These are phyloP conservation scores for Rhodamnia argentea DNA, from an alignment of 345 rosid species.

Conservation along the genomic window DNA sequence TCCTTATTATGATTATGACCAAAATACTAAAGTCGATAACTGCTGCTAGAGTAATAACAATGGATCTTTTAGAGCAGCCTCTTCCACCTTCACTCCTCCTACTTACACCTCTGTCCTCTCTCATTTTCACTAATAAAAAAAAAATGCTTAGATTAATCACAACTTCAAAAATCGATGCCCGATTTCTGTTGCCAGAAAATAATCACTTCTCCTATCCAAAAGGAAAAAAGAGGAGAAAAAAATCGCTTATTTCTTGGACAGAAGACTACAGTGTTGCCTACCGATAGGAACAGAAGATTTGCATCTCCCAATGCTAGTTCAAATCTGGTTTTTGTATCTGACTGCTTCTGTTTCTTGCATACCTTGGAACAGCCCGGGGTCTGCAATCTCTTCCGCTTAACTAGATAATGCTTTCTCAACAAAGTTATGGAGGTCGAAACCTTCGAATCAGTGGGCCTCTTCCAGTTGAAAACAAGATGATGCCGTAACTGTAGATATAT, in stretches of 20 bases:
- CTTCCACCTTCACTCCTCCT: neutral
- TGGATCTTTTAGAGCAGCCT: neutral
- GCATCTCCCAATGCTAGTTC: neutral
- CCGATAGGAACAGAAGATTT: neutral
- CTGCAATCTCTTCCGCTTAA: neutral
- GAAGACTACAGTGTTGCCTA: neutral
- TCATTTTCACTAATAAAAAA: neutral
- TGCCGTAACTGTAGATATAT: slow-evolving; percentile 16
- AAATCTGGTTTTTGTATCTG: neutral
- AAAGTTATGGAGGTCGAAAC: neutral
- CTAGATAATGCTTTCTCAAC: slow-evolving; percentile 1
- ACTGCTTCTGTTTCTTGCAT: neutral
- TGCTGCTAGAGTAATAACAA: neutral
- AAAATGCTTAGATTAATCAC: neutral
- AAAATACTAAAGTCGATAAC: neutral
- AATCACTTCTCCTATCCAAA: neutral
- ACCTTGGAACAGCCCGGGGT: neutral
- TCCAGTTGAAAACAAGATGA: slow-evolving; percentile 4
- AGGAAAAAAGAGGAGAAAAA: neutral
- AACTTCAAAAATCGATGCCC: neutral
- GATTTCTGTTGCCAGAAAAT: neutral
- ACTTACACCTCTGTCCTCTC: neutral
- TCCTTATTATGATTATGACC: neutral
- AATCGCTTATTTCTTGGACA: neutral
- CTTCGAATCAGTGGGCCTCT: slow-evolving; percentile 4